A percentile compares a stretch with the other conserved stretches of the same genome.
phyloP scores from a whole-genome alignment of 2,329 filamentous ascomycete genomes.

The Fusarium nematophilum region DNA sequence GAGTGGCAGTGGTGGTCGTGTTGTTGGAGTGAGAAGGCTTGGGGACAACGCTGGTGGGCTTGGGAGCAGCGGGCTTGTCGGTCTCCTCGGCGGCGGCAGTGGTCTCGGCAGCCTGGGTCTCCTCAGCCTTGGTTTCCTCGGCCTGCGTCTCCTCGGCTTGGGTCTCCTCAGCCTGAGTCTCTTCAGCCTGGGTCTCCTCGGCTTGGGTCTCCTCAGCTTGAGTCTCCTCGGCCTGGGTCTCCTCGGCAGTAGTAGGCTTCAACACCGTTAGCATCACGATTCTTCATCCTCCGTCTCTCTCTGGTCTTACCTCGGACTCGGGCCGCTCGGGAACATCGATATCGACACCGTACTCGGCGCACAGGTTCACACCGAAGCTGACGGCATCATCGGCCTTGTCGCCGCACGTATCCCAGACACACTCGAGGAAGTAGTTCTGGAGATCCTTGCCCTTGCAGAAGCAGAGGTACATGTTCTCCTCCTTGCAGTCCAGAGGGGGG shows the following conservation, averaged over 20 bases:
- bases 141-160: constrained; percentile 1
- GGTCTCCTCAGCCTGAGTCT: not conserved
- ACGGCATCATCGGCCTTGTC: constrained; percentile 24
- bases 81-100: not conserved
- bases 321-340: not conserved
- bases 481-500: constrained; percentile 42
- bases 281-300: too few relatives aligned
- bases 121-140: constrained; percentile 1
- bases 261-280: too few relatives aligned
- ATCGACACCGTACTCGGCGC: constrained; percentile 41
- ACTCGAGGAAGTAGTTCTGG: constrained; percentile 41
- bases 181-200: not conserved
- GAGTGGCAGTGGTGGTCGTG: not conserved
- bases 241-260: too few relatives aligned
- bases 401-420: constrained; percentile 32
- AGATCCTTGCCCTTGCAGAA: constrained; percentile 41
- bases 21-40: not conserved
- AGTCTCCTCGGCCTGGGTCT: not conserved
- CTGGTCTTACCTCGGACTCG: too few relatives aligned
- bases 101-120: not conserved
- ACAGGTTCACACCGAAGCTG: constrained; percentile 36
- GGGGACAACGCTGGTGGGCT: constrained; percentile 1
- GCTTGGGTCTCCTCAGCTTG: not conserved
- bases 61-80: not conserved
- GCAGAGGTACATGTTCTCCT: constrained; percentile 45